Base-by-base conservation (phyloP, 2,329 filamentous ascomycete species). In the Monosporascus cannonballus region DNA sequence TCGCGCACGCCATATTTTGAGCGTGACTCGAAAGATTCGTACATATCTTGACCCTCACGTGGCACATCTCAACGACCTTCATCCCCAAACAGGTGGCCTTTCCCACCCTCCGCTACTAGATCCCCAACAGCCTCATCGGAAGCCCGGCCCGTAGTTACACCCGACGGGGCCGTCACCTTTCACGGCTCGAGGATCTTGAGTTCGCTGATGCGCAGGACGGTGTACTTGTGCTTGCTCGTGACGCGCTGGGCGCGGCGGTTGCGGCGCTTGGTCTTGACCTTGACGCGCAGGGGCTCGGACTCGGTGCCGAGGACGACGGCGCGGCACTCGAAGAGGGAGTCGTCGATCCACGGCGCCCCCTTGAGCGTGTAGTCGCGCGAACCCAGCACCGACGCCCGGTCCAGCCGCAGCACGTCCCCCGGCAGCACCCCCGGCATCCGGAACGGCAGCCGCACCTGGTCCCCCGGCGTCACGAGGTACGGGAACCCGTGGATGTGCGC, bases 331-430 rank as follows among this genome's bases (percentile, higher is more conserved):
- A 91, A 97, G 53, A 96, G 71, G 51, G 84, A 74, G 70, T 93
- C 87, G 68, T 96, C 91, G 56, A 97, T 73, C 67, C 88, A 93
- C n/a, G 88, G 84, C 4, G 80, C 74, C 5, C 89, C 89, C 70
- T 91, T 89, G 58, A 97, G 77, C 5, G 93, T 96, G 73, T 89
- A 96, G 70, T 97, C 93, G 58, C 94, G 81, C 60, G 86, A 93
- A 27, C 94, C 94, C 45, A 99, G 74, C 51, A 86, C 77, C 41
- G 84, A 86, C 24, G 91, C 94, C 52, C 91, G 86, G 73, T 96
- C 93, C 53, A 99, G 79, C 6, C 92, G 88, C 55, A 99, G 78
- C 38, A 95, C 76, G 67, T 97, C 93, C 30, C 94, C 94, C 1
- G 91, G 86, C 7, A 79, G 73, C 5, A 90, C 88, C 25, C 81